These are phyloP conservation scores for Hansfordia pulvinata DNA, from an alignment of 2,329 filamentous ascomycete genomes.

Conservation along the genomic window DNA sequence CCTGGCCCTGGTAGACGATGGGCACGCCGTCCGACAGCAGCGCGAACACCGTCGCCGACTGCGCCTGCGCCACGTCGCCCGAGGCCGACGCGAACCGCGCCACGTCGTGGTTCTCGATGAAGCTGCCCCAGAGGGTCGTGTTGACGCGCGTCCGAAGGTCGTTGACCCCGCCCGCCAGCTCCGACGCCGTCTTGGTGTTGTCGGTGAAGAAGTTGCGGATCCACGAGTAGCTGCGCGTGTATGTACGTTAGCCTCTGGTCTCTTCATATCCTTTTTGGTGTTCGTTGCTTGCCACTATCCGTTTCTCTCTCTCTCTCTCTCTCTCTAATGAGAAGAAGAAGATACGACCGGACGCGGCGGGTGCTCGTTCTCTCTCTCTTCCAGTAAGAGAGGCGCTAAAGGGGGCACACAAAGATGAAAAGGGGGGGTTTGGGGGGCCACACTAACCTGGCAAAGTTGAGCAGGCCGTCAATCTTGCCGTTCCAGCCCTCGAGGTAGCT, in stretches of 20 bases:
- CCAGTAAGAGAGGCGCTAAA: too few relatives aligned
- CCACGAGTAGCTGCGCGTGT: conserved; percentile 9
- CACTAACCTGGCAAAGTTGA: conserved; percentile 34
- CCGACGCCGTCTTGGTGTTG: conserved; percentile 16
- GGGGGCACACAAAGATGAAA: background rate
- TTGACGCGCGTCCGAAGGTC: conserved; percentile 10
- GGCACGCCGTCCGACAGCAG: conserved; percentile 43
- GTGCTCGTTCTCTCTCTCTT: too few relatives aligned
- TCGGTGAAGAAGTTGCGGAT: conserved; percentile 13
- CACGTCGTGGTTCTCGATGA: conserved; percentile 36
- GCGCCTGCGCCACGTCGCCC: conserved; percentile 30
- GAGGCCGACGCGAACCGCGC: conserved; percentile 29
- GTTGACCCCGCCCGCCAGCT: conserved; percentile 17
- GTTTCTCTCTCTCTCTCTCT: too few relatives aligned
- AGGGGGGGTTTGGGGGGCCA: background rate
- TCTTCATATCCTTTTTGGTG: background rate
- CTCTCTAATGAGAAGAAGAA: too few relatives aligned
- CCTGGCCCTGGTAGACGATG: conserved; percentile 44
- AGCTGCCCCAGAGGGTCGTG: conserved; percentile 24
- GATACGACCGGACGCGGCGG: too few relatives aligned
- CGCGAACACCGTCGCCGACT: conserved; percentile 39
- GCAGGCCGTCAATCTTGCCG: conserved; percentile 27
- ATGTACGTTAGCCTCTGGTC: background rate
- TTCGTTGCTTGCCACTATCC: too few relatives aligned
- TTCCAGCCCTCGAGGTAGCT: conserved; percentile 29